Percentiles rank a stretch among this genome's conserved stretches.
phyloP scores from a whole-genome alignment of 768 basidiomycete genomes.

The Grammothele lineata region DNA sequence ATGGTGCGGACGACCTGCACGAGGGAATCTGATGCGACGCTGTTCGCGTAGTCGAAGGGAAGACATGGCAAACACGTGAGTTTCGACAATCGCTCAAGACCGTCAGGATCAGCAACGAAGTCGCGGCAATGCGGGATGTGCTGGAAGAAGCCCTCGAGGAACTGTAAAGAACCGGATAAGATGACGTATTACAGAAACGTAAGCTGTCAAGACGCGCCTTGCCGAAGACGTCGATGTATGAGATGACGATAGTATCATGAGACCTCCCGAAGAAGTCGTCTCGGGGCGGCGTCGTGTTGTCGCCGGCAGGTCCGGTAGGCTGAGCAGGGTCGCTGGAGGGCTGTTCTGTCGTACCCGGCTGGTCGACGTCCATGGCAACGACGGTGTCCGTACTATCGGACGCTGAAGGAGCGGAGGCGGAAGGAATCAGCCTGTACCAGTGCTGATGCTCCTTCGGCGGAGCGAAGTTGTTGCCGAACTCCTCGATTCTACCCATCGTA shows the following conservation, averaged over 20 bases:
- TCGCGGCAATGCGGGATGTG: constrained; percentile 87
- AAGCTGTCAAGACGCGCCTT: constrained; percentile 56
- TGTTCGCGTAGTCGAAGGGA: constrained; percentile 84
- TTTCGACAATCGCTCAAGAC: constrained; percentile 68
- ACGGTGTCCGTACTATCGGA: constrained; percentile 8
- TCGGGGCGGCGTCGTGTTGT: constrained; percentile 22
- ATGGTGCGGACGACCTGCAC: constrained; percentile 87
- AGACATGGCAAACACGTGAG: constrained; percentile 82
- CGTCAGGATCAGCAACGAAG: constrained; percentile 72
- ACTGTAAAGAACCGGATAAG: constrained; percentile 54
- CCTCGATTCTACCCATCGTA: constrained; percentile 70
- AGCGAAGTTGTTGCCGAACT: constrained; percentile 57
- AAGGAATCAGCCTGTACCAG: constrained; percentile 45
- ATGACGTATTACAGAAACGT: too few species aligned
- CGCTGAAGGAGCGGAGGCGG: not conserved
- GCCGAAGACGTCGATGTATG: constrained; percentile 75
- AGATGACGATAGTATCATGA: constrained; percentile 74
- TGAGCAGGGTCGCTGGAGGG: not conserved
- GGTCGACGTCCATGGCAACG: constrained; percentile 20
- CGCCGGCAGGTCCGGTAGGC: constrained; percentile 17
- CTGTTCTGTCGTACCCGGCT: constrained; percentile 14
- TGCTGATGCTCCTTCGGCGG: constrained; percentile 55
- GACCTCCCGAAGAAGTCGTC: constrained; percentile 40
- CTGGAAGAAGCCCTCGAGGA: constrained; percentile 92
- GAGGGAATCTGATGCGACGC: constrained; percentile 81